Evolutionary conservation across 345 rosid genomes (phyloP).

Genomic region (Salix purpurea): DNA sequence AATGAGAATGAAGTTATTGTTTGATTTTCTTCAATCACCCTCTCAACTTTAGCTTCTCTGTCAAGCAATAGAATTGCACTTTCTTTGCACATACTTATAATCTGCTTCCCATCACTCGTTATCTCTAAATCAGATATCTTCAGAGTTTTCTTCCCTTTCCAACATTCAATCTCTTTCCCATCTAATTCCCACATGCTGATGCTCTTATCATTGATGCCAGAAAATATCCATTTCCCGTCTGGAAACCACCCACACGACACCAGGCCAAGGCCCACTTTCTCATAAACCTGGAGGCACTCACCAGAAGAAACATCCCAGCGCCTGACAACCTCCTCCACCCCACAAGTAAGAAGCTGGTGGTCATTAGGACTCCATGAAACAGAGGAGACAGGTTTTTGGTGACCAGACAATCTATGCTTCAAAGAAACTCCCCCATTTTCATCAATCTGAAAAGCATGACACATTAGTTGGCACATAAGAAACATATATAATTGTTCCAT

Average conservation of each 20-base stretch:
- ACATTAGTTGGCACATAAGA: background rate
- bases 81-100: conserved; percentile 51
- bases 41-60: conserved; percentile 50
- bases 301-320: conserved; percentile 66
- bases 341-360: conserved; percentile 62
- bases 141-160: conserved; percentile 60
- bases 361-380: conserved; percentile 69
- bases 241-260: conserved; percentile 75
- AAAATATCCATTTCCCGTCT: conserved; percentile 45
- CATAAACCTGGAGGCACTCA: conserved; percentile 47
- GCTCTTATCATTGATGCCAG: conserved; percentile 58
- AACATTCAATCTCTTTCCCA: conserved; percentile 59
- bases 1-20: conserved; percentile 60
- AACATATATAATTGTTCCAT: background rate
- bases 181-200: conserved; percentile 70
- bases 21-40: conserved; percentile 57
- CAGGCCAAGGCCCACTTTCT: conserved; percentile 46
- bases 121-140: conserved; percentile 60
- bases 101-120: conserved; percentile 62
- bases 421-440: conserved; percentile 37
- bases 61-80: conserved; percentile 49
- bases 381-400: conserved; percentile 46
- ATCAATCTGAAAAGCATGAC: conserved; percentile 34
- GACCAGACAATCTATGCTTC: conserved; percentile 51
- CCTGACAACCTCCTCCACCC: conserved; percentile 56